A percentile compares a stretch with the other conserved stretches of the same genome.
Conservation (phyloP, 306 rosid genomes). For the Hippophae rhamnoides region DNA sequence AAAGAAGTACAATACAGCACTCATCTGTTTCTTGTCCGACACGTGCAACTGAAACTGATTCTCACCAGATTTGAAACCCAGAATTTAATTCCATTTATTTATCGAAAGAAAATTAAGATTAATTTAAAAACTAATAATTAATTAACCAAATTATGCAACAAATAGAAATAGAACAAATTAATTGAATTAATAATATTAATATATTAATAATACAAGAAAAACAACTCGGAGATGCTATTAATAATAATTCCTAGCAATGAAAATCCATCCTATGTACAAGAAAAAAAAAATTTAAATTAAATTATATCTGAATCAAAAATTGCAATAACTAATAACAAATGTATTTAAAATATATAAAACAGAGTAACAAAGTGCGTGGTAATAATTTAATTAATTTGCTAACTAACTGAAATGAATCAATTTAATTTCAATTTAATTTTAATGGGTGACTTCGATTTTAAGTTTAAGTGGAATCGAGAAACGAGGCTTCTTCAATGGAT, state of each 20-base stretch:
- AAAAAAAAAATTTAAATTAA: too few species aligned
- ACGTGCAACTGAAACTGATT: constrained; percentile 22
- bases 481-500: constrained; percentile 64
- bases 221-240: neutral
- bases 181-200: neutral
- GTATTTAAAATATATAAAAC: too few species aligned
- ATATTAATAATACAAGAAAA: neutral
- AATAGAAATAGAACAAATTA: too few species aligned
- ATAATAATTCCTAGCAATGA: too few species aligned
- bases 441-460: constrained; percentile 30
- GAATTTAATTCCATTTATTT: constrained; percentile 1
- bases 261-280: too few species aligned
- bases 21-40: constrained; percentile 3
- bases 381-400: neutral
- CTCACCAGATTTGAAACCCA: constrained; percentile 22
- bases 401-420: neutral
- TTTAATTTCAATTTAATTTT: constrained; percentile 1
- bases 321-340: too few species aligned
- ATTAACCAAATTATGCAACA: neutral
- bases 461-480: constrained; percentile 31
- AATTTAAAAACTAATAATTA: too few species aligned
- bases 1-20: too few species aligned
- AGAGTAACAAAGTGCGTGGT: neutral
- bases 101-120: neutral
- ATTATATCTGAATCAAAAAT: too few species aligned